Evolutionary conservation across 2,329 filamentous ascomycete species (phyloP).

Genomic region (Hypoxylon sp.): DNA sequence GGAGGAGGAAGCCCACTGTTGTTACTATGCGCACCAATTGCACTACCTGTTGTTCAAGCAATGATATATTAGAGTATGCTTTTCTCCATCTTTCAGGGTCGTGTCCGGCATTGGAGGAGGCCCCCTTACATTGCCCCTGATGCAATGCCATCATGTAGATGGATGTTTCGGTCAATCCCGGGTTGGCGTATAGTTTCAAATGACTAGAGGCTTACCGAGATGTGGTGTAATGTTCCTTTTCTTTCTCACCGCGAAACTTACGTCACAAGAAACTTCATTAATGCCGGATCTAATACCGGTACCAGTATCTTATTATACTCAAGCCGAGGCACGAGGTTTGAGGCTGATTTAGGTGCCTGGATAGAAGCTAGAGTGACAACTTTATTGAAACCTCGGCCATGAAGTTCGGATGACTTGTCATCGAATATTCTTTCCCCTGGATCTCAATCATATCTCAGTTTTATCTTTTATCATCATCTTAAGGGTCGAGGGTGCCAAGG

Average conservation of each 20-base stretch:
- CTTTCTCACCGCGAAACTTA: conserved; percentile 2
- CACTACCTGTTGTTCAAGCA: conserved; percentile 1
- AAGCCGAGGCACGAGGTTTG: not conserved
- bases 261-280: conserved; percentile 9
- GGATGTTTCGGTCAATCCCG: conserved; percentile 9
- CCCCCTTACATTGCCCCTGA: conserved; percentile 25
- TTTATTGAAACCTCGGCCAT: conserved; percentile 5
- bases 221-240: not conserved
- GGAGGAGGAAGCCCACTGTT: not conserved
- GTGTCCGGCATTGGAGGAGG: not conserved
- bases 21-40: not conserved
- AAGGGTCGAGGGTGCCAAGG: conserved; percentile 16
- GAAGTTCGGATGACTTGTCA: not conserved
- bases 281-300: conserved; percentile 4
- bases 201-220: not conserved
- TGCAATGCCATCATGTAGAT: conserved; percentile 7
- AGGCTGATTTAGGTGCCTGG: not conserved
- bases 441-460: conserved; percentile 7
- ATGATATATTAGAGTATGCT: not conserved
- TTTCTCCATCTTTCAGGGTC: not conserved
- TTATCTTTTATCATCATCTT: not conserved
- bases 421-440: not conserved
- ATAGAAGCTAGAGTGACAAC: not conserved
- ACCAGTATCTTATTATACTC: not conserved
- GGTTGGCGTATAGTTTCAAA: not conserved